Percentiles rank a stretch among this genome's conserved stretches.
These are phyloP conservation scores for Murraya koenigii DNA, from an alignment of 345 rosid genomes.

Conservation along the genomic window DNA sequence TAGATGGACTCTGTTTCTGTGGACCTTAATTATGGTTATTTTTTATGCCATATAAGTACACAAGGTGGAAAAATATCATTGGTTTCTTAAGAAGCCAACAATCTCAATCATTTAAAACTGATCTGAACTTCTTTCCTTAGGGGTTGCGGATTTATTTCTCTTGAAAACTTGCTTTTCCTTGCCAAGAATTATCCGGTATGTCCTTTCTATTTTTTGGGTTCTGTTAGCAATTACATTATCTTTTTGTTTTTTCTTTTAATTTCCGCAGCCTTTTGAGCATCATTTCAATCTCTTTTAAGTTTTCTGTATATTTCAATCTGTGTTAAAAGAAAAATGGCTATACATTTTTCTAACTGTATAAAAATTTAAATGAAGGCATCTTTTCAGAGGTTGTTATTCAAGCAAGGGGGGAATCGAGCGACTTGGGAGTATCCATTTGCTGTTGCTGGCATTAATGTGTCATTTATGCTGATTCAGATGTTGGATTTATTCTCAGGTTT, in stretches of 20 bases:
- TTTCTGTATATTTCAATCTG: background rate
- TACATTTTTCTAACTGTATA: constrained; percentile 40
- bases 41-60: background rate
- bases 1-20: background rate
- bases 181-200: constrained; percentile 87
- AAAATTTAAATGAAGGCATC: constrained; percentile 77
- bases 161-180: constrained; percentile 85
- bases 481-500: constrained; percentile 72
- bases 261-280: background rate
- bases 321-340: constrained; percentile 4
- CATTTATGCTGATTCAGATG: constrained; percentile 95
- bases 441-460: constrained; percentile 92
- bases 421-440: constrained; percentile 99
- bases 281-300: background rate
- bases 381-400: constrained; percentile 87
- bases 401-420: constrained; percentile 81
- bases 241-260: background rate
- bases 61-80: background rate
- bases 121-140: constrained; percentile 33
- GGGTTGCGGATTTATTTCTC: constrained; percentile 88
- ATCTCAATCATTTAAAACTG: background rate
- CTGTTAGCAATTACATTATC: constrained; percentile 3
- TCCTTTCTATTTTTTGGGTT: constrained; percentile 6
- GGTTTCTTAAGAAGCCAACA: background rate
- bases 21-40: background rate